Base-by-base conservation (phyloP, 441 rosid genomes). In the Euphorbia celastroides region DNA sequence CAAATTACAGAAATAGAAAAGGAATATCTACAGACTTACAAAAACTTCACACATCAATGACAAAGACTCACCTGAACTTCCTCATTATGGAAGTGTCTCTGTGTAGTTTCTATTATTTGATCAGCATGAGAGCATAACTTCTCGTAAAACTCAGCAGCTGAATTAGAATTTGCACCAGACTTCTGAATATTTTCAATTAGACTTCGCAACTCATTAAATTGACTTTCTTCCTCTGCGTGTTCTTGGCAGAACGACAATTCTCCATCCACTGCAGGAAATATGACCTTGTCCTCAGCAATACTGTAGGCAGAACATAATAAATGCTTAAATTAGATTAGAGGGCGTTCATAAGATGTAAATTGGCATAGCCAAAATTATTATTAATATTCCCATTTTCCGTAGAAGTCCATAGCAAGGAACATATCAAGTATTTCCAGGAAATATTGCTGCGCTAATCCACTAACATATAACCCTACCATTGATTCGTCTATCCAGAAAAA, bases 261-360 rank as follows among this genome's bases (percentile, higher is more conserved):
- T 20, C 65, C 80, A 79, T 83, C 88, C 73, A 87, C 85, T 60
- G 89, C 89, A 76, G 92, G 89, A 77, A 87, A 84, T 75, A 87
- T 87, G 66, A 87, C 84, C 58, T 75, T 81, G 70, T 87, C 92
- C 81, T 84, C 92, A n/a, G 89, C 92, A 77, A 87, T 83, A 73
- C 92, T 87, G 88, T 71, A 72, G 36, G 32, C 67, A 62, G 61
- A 48, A 65, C 57, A 68, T 48, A 34, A 72, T 41, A 57, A 58
- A 63, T 65, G 52, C 60, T 64, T 66, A 60, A 70, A 51, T 46
- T 50, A 42, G 59, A 19, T 38, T 60, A 57, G 42, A 23, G 23
- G 62, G 42, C 31, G 61, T 72, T 22, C 11, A 5, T 14, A 13
- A 34, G 32, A 2, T 42, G 13, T 23, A 50, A 22, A 26, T 51